Conservation (phyloP, 2,329 filamentous ascomycete species). For the Lachnellula cervina region DNA sequence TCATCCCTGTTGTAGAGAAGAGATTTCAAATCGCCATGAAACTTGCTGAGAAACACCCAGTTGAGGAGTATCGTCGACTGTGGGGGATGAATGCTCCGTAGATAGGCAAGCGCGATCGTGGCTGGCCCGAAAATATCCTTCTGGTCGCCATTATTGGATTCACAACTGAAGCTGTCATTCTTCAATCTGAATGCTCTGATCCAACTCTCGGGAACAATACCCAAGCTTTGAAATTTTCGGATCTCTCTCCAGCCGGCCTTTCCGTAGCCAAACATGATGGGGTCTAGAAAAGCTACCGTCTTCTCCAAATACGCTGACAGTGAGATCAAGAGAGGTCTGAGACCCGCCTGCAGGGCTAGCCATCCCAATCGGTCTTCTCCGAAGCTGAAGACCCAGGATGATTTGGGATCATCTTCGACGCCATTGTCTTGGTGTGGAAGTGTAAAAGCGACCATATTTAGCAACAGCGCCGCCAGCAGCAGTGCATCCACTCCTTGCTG, state of each 20-base stretch:
- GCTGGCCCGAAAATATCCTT: slow-evolving; percentile 14
- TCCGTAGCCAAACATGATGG: slow-evolving; percentile 15
- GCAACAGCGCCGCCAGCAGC: slow-evolving; percentile 13
- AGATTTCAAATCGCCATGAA: slow-evolving; percentile 13
- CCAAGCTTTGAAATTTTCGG: slow-evolving; percentile 15
- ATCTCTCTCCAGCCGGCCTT: slow-evolving; percentile 13
- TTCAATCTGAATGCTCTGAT: slow-evolving; percentile 14
- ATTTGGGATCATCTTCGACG: slow-evolving; percentile 14
- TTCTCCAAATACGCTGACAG: slow-evolving; percentile 13
- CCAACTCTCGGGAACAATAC: slow-evolving; percentile 13
- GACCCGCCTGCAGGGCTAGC: slow-evolving; percentile 13
- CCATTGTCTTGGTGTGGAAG: slow-evolving; percentile 12
- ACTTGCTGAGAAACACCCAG: slow-evolving; percentile 13
- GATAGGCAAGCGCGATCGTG: slow-evolving; percentile 13
- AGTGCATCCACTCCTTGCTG: slow-evolving; percentile 14
- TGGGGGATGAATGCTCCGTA: slow-evolving; percentile 12
- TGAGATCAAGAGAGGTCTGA: slow-evolving; percentile 13
- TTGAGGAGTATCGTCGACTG: slow-evolving; percentile 13
- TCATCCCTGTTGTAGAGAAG: slow-evolving; percentile 14
- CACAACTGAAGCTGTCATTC: slow-evolving; percentile 13
- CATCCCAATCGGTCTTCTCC: slow-evolving; percentile 13
- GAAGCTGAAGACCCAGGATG: slow-evolving; percentile 14
- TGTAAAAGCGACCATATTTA: slow-evolving; percentile 15
- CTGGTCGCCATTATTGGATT: slow-evolving; percentile 11
- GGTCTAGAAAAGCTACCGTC: slow-evolving; percentile 13